Base-by-base conservation (phyloP, 1,284 basidiomycete genomes). In the Sporisorium scitamineum region DNA sequence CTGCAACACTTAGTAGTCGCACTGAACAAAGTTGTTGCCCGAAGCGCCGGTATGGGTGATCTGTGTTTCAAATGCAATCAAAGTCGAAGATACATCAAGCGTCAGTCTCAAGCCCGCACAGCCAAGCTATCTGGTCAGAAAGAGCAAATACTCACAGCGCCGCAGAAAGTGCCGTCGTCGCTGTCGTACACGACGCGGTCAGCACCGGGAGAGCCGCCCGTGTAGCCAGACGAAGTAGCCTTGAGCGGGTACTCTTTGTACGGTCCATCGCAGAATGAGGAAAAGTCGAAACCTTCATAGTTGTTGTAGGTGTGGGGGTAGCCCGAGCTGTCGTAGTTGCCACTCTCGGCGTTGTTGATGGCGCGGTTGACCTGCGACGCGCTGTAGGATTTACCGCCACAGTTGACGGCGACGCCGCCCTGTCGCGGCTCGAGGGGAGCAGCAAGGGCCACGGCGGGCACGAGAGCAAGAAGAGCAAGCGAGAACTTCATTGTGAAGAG, bases 281-380 rank as follows among this genome's bases (percentile, higher is more conserved):
- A 66, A 37, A 80, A 80, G 76, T 80, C 68, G 58, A 80, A 79
- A 53, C 79, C 79, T 52, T 69, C 66, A 56, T 69, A 69, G 56
- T 69, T 47, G 61, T 79, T 70, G 68, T 80, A 80, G 11, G 39
- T 54, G 64, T 78, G 79, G 2, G 75, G 76, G 55, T 78, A 78
- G 51, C 61, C 54, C 8, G 76, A 65, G 61, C 61, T 63, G 32
- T 51, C 47, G 63, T 65, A 67, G 8, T 37, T 20, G 58, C 65
- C 70, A 50, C 53, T 47, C 45, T 61, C 31, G 41, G 51, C 73
- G 76, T 79, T 71, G 59, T 56, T 66, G 71, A 80, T 73, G 31
- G 69, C 76, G 7, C 50, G 54, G 61, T 73, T 69, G 27, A 79
- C 76, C 50, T 80, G 64, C 24, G 52, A 39, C 1, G 70, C 41